A percentile compares a stretch with the other conserved stretches of the same genome.
Evolutionary conservation across 768 basidiomycete species (phyloP).

Genomic region (Russula earlei): DNA sequence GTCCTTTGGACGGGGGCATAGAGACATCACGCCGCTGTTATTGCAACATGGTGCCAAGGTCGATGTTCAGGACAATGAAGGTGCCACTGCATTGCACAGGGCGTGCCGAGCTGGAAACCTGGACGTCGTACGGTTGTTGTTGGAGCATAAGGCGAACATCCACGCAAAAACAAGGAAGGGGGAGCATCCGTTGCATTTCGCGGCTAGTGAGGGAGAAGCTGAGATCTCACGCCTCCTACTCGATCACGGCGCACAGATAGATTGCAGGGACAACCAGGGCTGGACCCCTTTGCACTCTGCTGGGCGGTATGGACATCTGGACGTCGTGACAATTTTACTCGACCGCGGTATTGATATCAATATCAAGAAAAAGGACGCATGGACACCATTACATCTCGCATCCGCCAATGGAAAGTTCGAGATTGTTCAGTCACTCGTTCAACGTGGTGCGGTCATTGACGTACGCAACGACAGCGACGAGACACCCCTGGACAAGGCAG

Average conservation of each 20-base stretch:
- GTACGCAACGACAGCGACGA: not conserved
- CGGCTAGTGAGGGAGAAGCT: not conserved
- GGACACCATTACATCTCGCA: conserved; percentile 5
- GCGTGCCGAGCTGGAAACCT: not conserved
- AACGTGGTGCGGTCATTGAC: not conserved
- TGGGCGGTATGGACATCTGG: not conserved
- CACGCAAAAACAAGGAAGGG: not conserved
- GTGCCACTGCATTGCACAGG: not conserved
- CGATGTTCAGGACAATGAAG: not conserved
- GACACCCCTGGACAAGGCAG: conserved; percentile 2
- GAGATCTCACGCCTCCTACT: not conserved
- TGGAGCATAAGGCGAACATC: not conserved
- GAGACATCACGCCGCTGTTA: not conserved
- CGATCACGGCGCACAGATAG: not conserved
- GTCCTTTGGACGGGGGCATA: not conserved
- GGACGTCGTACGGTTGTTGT: not conserved
- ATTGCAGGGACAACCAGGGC: not conserved
- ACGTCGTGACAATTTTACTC: not conserved
- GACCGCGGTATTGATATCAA: not conserved
- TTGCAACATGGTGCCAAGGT: not conserved
- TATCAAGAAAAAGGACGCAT: not conserved
- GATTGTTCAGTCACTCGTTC: not conserved
- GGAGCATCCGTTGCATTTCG: not conserved
- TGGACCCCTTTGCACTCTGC: not conserved
- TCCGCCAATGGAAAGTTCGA: not conserved